Base-by-base conservation (phyloP, 2,329 filamentous ascomycete species). In the Verticillium nonalfalfae region DNA sequence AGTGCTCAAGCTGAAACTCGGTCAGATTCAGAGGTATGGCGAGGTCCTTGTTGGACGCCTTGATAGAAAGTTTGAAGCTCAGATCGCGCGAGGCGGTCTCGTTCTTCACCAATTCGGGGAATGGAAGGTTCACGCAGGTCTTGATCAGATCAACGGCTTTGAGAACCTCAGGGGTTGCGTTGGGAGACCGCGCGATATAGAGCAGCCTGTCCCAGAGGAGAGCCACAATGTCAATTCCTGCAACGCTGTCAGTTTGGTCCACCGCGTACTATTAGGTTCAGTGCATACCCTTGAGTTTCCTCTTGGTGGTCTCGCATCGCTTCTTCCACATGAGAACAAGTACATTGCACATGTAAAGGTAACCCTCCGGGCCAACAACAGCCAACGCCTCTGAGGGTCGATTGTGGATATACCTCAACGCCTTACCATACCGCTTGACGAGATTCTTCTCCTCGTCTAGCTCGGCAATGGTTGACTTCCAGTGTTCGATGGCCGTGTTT, bases 1-100 rank as follows among this genome's bases (percentile, higher is more conserved):
- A 89, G 68, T 90, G 78, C 9, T 84, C 73, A 11, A 93, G 76
- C 68, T 93, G 89, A 63, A 93, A 90, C 18, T 88, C 80, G 1
- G 68, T 33, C 7, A 63, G 58, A 36, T 40, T 50, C 14, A 62
- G 21, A 11, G 63, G 59, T 26, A 70, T 63, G 39, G 62, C 34
- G 26, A 70, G 54, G 10, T 59, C 54, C 11, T 62, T 64, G 45
- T 26, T 52, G 15, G 45, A 52, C 21, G 45, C n/a, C 45, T 31
- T 52, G 45, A 52, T 52, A 18, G 45, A 52, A 18, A 52, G 45
- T 18, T 52, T 31, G n/a, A 52, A 31, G 18, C 45, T 52, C n/a
- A 52, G 45, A 18, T 52, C 45, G 18, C 45, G 45, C n/a, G 45
- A 52, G 11, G 45, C 45, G n/a, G 5, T 31, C 18, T 52, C n/a